Evolutionary conservation across 805 yeast species (phyloP), one percentile per base, ranked within the genome.

Genomic region (Candida alai): DNA sequence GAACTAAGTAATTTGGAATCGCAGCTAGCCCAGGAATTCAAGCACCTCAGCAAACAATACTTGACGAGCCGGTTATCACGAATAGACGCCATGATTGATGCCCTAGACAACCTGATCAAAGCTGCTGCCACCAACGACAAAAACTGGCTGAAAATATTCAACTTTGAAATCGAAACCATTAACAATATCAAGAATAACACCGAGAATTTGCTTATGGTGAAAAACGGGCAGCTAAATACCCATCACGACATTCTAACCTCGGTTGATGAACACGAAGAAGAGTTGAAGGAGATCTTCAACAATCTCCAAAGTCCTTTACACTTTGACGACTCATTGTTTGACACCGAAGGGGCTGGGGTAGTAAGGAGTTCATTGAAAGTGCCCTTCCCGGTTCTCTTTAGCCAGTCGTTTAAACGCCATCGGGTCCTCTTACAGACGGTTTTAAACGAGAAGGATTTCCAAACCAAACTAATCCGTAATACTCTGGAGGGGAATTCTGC

Each of bases 161-260:
- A 44, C 17, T 55, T 53, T 36, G 69, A 65, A 40, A 45, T 56
- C n/a, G 61, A 60, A 23, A 52, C 59, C 25, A 56, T 65, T 19
- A 51, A 57, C 25, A 47, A 48, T 22, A 52, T 65, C 23, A 55
- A 51, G 39, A 51, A 53, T 33, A 54, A 49, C 28, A 51, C 60
- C 11, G 70, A 65, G 37, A 56, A 60, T 37, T 30, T 48, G 13
- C 45, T 60, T 7, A 36, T 55, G 16, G 30, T 39, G 22, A 37
- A 35, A 13, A 37, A 30, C 12, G 44, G 42, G 9, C 34, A 38
- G 24, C 34, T 41, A 8, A 36, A 40, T 6, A 39, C 37, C 23
- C 41, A 40, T 19, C 41, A 37, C n/a, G 48, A 48, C 16, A 37
- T 52, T 3, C 33, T 52, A 11, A 40, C 33, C 22, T 35, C 45